These are phyloP conservation scores for Cetraspora pellucida DNA, from an alignment of 192 early-diverging fungal genomes.

Conservation along the genomic window DNA sequence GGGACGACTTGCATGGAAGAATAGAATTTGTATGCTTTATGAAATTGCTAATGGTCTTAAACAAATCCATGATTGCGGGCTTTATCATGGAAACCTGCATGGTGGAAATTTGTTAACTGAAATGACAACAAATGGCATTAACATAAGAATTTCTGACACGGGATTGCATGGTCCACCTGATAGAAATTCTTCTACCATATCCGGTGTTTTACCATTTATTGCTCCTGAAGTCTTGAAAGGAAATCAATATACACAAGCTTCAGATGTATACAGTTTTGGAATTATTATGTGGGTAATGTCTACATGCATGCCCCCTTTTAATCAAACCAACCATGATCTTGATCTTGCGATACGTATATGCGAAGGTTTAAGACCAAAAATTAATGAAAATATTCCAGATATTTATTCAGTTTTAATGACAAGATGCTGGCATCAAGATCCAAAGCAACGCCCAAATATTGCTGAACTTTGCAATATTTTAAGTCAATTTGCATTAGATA, in stretches of 20 bases:
- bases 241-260: neutral
- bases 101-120: slow-evolving; percentile 14
- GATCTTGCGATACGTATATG: slow-evolving; percentile 35
- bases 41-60: neutral
- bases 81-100: slow-evolving; percentile 12
- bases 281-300: slow-evolving; percentile 50
- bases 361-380: slow-evolving; percentile 40
- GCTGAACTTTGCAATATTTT: neutral
- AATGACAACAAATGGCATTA: neutral
- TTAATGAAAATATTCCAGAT: slow-evolving; percentile 38
- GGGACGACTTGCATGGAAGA: neutral
- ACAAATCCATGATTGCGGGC: neutral
- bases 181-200: neutral
- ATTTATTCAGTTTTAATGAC: slow-evolving; percentile 40
- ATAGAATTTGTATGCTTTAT: neutral
- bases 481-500: neutral
- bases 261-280: slow-evolving; percentile 48
- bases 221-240: slow-evolving; percentile 40
- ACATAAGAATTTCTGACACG: slow-evolving; percentile 13
- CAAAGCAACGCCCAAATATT: slow-evolving; percentile 9
- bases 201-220: slow-evolving; percentile 41
- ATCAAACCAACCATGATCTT: slow-evolving; percentile 33
- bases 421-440: slow-evolving; percentile 45
- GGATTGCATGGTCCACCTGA: neutral
- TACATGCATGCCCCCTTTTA: slow-evolving; percentile 39